Evolutionary conservation across 2,329 filamentous ascomycete species (phyloP), one percentile per base, ranked within the genome.

Genomic region (Penicillium sp.): DNA sequence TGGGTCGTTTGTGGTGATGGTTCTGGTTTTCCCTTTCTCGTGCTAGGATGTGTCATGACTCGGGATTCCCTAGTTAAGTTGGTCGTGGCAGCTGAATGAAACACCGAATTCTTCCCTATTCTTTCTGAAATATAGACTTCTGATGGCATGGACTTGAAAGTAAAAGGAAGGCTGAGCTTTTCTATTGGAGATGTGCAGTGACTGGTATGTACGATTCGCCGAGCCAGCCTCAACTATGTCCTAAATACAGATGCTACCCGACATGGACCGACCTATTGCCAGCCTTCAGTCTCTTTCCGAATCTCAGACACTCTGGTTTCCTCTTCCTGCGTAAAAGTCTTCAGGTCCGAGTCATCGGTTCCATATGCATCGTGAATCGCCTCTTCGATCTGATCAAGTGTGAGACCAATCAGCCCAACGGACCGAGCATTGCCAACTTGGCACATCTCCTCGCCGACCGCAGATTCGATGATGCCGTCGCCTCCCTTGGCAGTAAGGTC

Each of bases 301-400:
- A 71, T 67, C 24, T 57, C 58, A 41, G 54, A 61, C 15, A 65
- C 64, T 16, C 58, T 53, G 5, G 61, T 61, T 24, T 68, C 62
- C 33, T 72, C 69, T 23, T 65, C 63, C 16, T 60, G 56, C n/a
- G 60, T 68, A 10, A 63, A 67, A 28, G 63, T 60, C 39, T 59
- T 51, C 18, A 69, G 18, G 38, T 69, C 68, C 3, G 54, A 47
- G 23, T 70, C 68, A 3, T 61, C 57, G 2, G 57, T 42, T 2
- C 59, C 65, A 58, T 67, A 72, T 1, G 60, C 58, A 29, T 72
- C 68, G 1, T 52, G 55, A 3, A 65, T 54, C 2, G 57, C 58
- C 33, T 70, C 67, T 49, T 73, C 70, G n/a, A 73, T 68, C 42
- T 71, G 69, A 38, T 70, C 65, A 36, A 72, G 49, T 0, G 65